Percentiles rank a stretch among this genome's conserved stretches.
phyloP scores from a whole-genome alignment of 1,139 yeast genomes.

The Hansenula sp. region DNA sequence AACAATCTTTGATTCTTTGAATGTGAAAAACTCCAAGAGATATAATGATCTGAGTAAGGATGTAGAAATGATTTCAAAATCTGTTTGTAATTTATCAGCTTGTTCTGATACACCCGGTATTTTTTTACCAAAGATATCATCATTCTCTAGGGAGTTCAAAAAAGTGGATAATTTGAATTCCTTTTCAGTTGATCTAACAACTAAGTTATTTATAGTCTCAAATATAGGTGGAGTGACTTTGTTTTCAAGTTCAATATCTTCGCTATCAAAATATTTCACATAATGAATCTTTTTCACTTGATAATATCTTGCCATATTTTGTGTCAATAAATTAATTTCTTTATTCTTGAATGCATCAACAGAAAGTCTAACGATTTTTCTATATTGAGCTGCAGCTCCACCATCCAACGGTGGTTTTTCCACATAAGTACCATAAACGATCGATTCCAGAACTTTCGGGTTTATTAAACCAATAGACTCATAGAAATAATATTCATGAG shows the following conservation, averaged over 20 bases:
- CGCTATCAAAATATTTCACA: conserved; percentile 55
- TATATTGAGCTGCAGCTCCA: conserved; percentile 54
- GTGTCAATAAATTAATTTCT: conserved; percentile 65
- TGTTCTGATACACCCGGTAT: conserved; percentile 28
- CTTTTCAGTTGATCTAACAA: conserved; percentile 26
- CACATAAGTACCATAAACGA: conserved; percentile 58
- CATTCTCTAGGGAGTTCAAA: conserved; percentile 20
- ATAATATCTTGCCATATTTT: conserved; percentile 76
- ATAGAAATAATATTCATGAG: conserved; percentile 82
- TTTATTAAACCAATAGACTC: conserved; percentile 74
- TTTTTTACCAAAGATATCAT: conserved; percentile 32
- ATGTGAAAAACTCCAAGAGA: conserved; percentile 48
- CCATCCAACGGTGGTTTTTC: conserved; percentile 74
- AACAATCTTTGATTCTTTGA: conserved; percentile 29
- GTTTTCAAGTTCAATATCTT: conserved; percentile 44
- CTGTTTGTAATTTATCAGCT: conserved; percentile 29
- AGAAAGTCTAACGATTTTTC: conserved; percentile 45
- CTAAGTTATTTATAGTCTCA: conserved; percentile 33
- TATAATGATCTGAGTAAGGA: conserved; percentile 54
- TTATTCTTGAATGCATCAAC: conserved; percentile 48
- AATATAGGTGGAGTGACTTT: conserved; percentile 47
- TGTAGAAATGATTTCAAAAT: conserved; percentile 57
- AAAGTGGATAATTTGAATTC: conserved; percentile 24
- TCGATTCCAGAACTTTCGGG: conserved; percentile 60
- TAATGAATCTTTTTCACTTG: conserved; percentile 68